Evolutionary conservation across 1,139 yeast genomes (phyloP), one percentile per base, ranked within the genome.

Genomic region (Taphrina flavorubra): DNA sequence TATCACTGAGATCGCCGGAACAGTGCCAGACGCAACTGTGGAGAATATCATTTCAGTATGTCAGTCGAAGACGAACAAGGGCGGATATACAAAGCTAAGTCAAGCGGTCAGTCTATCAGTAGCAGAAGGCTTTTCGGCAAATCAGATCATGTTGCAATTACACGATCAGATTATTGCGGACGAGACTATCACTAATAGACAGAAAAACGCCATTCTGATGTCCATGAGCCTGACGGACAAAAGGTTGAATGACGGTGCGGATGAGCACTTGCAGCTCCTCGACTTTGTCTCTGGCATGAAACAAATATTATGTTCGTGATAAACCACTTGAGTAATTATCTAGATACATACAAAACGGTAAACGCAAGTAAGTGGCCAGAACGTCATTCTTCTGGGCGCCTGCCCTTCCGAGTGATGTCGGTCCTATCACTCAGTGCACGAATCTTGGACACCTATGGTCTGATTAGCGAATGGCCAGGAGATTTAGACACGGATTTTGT

Each of bases 121-220:
- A 18, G 81, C 85, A 57, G 86, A 87, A 70, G 99, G 99, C 0
- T 94, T 94, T 88, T 88, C 96, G 75, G 97, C 91, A 0, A 85
- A 89, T 25, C 92, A 92, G 71, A 81, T 94, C 16, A 78, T 92
- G 3, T 85, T 85, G 72, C 97, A 94, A 76, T 76, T 94, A 47
- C 99, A 94, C 75, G 96, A 92, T 73, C 80, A 78, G 70, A 82
- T 90, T 69, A 81, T 92, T 34, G 78, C 85, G 65, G 87, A 86
- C 74, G 90, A 87, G 72, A 73, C 80, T 0, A 79, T 87, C 61
- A 78, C 81, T 18, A 82, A 88, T 0, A 73, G 76, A 1, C 85
- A 85, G 70, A 94, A 94, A 76, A 90, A 86, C 74, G 75, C 79
- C 58, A 84, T 91, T 14, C 83, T 97, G 0, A 79, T 81, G 76